These are phyloP conservation scores for Saccharomyces hybrid DNA, from an alignment of 1,139 yeast species.

Conservation along the genomic window DNA sequence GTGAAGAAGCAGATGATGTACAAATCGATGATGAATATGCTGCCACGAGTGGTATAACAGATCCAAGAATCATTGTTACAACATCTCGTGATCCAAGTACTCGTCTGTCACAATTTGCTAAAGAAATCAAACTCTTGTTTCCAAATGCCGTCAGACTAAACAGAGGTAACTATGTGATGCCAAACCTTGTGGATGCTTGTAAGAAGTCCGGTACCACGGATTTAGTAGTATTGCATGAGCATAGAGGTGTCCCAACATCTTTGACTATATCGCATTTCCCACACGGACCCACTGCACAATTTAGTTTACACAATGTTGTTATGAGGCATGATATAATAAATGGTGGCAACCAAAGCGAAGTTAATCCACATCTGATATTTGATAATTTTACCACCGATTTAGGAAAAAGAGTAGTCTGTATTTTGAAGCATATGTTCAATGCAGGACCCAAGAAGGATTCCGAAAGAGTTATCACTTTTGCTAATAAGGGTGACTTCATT, in stretches of 20 bases:
- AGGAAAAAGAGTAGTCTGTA: conserved; percentile 75
- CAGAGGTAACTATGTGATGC: conserved; percentile 87
- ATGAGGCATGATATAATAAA: conserved; percentile 86
- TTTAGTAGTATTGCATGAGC: conserved; percentile 82
- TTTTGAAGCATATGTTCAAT: conserved; percentile 85
- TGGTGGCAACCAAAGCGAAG: conserved; percentile 83
- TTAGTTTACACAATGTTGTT: conserved; percentile 90
- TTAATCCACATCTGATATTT: conserved; percentile 87
- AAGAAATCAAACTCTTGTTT: conserved; percentile 80
- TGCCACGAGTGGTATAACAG: conserved; percentile 77
- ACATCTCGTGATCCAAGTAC: conserved; percentile 90
- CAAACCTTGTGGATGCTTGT: conserved; percentile 80
- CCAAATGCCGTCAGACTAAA: conserved; percentile 86
- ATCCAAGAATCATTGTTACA: conserved; percentile 92
- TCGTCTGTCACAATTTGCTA: conserved; percentile 79
- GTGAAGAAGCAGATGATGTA: conserved; percentile 52
- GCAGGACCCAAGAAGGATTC: conserved; percentile 93
- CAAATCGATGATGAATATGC: conserved; percentile 83
- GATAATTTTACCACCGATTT: conserved; percentile 81
- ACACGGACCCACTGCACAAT: conserved; percentile 94
- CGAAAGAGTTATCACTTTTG: conserved; percentile 83
- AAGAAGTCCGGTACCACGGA: conserved; percentile 72
- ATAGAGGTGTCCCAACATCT: conserved; percentile 96
- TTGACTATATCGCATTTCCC: conserved; percentile 92
- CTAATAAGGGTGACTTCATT: conserved; percentile 84